Evolutionary conservation across 345 rosid species (phyloP).

Genomic region (Citrus maxima): DNA sequence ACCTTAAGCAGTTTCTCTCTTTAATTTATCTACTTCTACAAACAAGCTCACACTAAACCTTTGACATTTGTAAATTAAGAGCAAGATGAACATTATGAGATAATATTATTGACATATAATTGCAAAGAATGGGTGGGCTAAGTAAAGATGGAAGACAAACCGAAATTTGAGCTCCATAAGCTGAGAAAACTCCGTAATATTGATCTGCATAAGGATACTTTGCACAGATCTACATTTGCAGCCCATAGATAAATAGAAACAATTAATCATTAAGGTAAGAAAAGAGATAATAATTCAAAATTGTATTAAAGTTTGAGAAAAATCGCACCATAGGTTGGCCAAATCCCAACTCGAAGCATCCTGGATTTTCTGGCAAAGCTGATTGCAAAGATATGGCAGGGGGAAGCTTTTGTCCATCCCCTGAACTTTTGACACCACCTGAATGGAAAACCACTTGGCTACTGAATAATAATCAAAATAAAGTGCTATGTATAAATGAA

Average conservation of each 20-base stretch:
- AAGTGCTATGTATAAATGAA: not conserved
- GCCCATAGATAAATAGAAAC: constrained; percentile 12
- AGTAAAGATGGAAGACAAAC: constrained; percentile 28
- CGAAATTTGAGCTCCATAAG: constrained; percentile 64
- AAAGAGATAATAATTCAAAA: not conserved
- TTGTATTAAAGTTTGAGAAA: not conserved
- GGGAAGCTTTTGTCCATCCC: constrained; percentile 47
- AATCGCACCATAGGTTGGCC: constrained; percentile 61
- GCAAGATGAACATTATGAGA: not conserved
- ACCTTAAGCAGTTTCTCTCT: not conserved
- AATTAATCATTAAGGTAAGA: constrained; percentile 7
- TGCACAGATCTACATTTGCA: constrained; percentile 44
- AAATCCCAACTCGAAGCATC: constrained; percentile 59
- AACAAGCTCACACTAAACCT: not conserved
- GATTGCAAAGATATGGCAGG: constrained; percentile 47
- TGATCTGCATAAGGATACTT: constrained; percentile 65
- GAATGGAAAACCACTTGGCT: constrained; percentile 17
- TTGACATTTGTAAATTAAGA: not conserved
- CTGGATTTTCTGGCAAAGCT: constrained; percentile 40
- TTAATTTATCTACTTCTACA: not conserved
- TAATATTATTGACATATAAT: not conserved
- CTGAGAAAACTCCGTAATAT: constrained; percentile 68
- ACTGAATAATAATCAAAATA: constrained; percentile 9
- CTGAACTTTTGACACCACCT: constrained; percentile 58
- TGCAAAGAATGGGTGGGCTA: not conserved